These are phyloP conservation scores for Trichosanthes cucumerina DNA, from an alignment of 306 rosid species.

Conservation along the genomic window DNA sequence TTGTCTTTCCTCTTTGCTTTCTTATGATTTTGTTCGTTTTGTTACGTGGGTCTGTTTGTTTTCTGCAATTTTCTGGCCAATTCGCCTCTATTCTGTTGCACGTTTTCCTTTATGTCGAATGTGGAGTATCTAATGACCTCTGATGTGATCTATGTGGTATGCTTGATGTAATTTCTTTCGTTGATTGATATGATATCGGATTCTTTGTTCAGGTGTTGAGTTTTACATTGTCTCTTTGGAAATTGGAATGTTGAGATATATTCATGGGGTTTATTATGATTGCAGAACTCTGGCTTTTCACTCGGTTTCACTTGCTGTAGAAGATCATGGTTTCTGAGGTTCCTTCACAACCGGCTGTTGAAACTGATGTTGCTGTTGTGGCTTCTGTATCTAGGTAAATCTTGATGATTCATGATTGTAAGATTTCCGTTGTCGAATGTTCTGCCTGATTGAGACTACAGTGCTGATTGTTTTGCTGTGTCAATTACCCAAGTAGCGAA, in stretches of 20 bases:
- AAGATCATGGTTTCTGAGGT: slow-evolving; percentile 45
- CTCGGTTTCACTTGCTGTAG: slow-evolving; percentile 11
- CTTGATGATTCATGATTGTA: background rate
- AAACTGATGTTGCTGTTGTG: slow-evolving; percentile 14
- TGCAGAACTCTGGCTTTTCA: background rate
- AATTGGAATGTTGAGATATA: background rate
- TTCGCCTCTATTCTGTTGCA: background rate
- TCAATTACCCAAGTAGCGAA: background rate
- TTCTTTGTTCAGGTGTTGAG: background rate
- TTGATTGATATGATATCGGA: background rate
- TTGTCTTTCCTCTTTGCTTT: background rate
- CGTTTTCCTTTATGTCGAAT: background rate
- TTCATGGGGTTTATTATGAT: background rate
- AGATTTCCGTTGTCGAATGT: background rate
- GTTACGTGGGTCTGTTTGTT: background rate
- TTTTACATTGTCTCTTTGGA: background rate
- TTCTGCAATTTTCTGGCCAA: background rate
- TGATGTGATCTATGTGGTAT: background rate
- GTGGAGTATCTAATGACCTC: background rate
- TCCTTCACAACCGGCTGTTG: slow-evolving; percentile 28
- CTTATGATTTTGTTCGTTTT: background rate
- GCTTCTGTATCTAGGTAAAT: slow-evolving; percentile 8
- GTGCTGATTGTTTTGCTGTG: background rate
- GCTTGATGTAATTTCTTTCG: background rate
- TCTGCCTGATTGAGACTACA: background rate